Conservation (phyloP, 2,329 filamentous ascomycete species). For the Aspergillus sp. region DNA sequence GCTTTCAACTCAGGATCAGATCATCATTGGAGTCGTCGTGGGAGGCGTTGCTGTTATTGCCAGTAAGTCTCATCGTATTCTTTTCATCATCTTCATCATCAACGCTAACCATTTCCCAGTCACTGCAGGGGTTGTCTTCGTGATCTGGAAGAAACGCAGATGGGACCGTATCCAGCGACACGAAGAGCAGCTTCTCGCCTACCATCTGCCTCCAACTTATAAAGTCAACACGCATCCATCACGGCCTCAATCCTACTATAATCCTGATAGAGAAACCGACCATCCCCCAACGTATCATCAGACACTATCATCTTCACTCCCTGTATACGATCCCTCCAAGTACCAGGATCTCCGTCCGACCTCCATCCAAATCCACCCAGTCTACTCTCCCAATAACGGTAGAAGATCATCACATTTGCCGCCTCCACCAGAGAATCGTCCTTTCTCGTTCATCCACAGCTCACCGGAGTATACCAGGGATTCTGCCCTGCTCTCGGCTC, state of each 20-base stretch:
- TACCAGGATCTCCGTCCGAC: slow-evolving; percentile 11
- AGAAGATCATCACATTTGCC: not conserved
- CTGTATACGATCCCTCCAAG: slow-evolving; percentile 30
- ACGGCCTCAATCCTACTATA: not conserved
- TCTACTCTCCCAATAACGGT: too few species aligned
- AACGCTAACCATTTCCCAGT: slow-evolving; percentile 13
- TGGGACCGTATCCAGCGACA: slow-evolving; percentile 15
- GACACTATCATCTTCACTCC: slow-evolving; percentile 9
- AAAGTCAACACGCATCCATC: too few species aligned
- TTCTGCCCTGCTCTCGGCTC: too few species aligned
- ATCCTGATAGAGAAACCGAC: slow-evolving; percentile 5
- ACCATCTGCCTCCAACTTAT: slow-evolving; percentile 3
- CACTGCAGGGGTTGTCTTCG: slow-evolving; percentile 17
- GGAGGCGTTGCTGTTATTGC: slow-evolving; percentile 20
- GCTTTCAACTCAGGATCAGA: slow-evolving; percentile 2
- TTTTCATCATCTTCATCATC: too few species aligned
- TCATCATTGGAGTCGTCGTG: slow-evolving; percentile 25
- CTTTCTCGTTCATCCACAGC: too few species aligned
- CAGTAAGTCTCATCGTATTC: slow-evolving; percentile 13
- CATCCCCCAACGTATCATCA: slow-evolving; percentile 23
- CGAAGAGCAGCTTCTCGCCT: slow-evolving; percentile 13
- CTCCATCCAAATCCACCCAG: not conserved
- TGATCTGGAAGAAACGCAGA: slow-evolving; percentile 19
- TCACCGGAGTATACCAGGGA: too few species aligned
- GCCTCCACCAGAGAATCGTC: too few species aligned